A percentile compares a stretch with the other conserved stretches of the same genome.
Evolutionary conservation across 2,329 filamentous ascomycete genomes (phyloP).

Genomic region (Byssothecium circinans): DNA sequence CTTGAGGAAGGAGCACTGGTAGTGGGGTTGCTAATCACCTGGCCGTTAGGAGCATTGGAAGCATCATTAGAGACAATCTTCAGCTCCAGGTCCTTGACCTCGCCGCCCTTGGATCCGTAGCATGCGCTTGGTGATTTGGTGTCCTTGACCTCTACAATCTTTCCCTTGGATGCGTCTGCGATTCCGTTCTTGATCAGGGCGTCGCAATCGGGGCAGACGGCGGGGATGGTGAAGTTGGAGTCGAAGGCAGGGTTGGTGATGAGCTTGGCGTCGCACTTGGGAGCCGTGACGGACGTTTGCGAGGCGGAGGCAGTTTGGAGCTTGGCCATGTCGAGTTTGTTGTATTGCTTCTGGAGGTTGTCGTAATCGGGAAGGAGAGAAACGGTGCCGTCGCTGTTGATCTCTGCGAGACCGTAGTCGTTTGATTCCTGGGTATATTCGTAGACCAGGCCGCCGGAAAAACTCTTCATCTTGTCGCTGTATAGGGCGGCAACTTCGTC

Average conservation of each 20-base stretch:
- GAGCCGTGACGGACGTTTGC: conserved; percentile 58
- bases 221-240: conserved; percentile 80
- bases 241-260: conserved; percentile 69
- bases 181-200: conserved; percentile 79
- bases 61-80: conserved; percentile 54
- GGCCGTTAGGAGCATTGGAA: conserved; percentile 58
- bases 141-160: conserved; percentile 60
- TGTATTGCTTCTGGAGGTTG: conserved; percentile 74
- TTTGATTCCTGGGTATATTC: conserved; percentile 75
- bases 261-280: conserved; percentile 66
- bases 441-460: conserved; percentile 79
- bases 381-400: conserved; percentile 48
- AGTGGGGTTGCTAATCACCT: conserved; percentile 26
- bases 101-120: conserved; percentile 55
- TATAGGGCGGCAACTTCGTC: conserved; percentile 76
- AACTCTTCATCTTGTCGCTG: conserved; percentile 68
- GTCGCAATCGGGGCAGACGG: conserved; percentile 64
- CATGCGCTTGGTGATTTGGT: conserved; percentile 62
- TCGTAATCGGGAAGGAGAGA: conserved; percentile 55
- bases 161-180: conserved; percentile 58
- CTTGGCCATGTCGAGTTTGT: conserved; percentile 69
- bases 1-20: background rate
- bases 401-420: conserved; percentile 54
- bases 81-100: conserved; percentile 66
- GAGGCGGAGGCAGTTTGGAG: conserved; percentile 66